Percentiles rank a stretch among this genome's conserved stretches.
Conservation (phyloP, 192 early-diverging fungal species). For the Coemansia sp. region DNA sequence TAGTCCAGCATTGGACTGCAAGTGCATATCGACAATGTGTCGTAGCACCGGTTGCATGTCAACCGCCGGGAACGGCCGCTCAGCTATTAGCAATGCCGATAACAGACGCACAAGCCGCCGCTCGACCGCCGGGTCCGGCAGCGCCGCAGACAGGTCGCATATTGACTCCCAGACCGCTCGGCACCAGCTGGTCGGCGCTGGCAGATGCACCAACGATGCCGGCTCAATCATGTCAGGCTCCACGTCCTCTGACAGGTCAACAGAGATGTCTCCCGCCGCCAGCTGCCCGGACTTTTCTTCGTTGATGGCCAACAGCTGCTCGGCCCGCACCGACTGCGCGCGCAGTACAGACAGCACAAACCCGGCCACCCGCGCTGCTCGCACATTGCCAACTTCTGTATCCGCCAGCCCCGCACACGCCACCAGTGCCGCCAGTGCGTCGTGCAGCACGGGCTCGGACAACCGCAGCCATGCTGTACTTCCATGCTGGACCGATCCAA, state of each 20-base stretch:
- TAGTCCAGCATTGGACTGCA: not conserved
- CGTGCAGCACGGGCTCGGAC: constrained; percentile 11
- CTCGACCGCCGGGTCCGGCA: constrained; percentile 9
- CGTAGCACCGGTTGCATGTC: constrained; percentile 14
- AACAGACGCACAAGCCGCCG: constrained; percentile 14
- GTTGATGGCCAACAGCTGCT: not conserved
- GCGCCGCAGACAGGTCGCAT: constrained; percentile 9
- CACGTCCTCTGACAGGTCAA: not conserved
- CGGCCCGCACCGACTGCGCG: constrained; percentile 18
- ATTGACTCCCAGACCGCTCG: constrained; percentile 36
- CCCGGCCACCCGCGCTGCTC: constrained; percentile 20
- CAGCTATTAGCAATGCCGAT: constrained; percentile 7
- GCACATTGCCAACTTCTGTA: constrained; percentile 19
- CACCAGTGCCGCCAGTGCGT: constrained; percentile 13
- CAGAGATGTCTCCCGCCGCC: not conserved
- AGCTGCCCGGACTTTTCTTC: too few species aligned
- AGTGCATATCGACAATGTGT: constrained; percentile 9
- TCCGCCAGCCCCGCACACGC: constrained; percentile 19
- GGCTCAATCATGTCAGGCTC: not conserved
- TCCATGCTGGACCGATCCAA: constrained; percentile 32
- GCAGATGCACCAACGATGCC: constrained; percentile 20
- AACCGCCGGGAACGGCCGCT: constrained; percentile 31
- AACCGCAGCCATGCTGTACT: constrained; percentile 33
- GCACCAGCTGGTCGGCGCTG: constrained; percentile 38
- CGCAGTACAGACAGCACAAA: constrained; percentile 20